Evolutionary conservation across 2,329 filamentous ascomycete genomes (phyloP), one percentile per base, ranked within the genome.

Genomic region (Aureobasidium sp.): DNA sequence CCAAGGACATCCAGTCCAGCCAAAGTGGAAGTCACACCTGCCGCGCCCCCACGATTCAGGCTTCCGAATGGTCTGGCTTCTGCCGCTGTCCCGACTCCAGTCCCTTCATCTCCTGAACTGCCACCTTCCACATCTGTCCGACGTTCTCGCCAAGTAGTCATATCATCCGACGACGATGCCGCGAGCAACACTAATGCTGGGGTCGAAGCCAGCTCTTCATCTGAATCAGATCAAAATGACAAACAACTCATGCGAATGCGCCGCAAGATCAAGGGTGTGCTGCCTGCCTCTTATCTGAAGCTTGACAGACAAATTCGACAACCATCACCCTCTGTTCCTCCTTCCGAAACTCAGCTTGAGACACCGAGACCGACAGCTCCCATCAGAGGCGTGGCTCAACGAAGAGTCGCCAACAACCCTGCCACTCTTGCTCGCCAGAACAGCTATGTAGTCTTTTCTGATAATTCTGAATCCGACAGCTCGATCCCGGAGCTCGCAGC

Each of bases 211-310:
- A 62, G 44, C 65, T 59, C 61, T 29, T 68, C 67, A 5, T 67
- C 67, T 30, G 69, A 73, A 25, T 66, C 70, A 5, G 72, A 74
- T 45, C 66, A 69, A 5, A 70, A 67, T 27, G 69, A 73, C 16
- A 65, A 62, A 6, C 71, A 68, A 11, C 59, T 79, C 11, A 67
- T 66, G 47, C 66, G 70, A 34, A 74, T 75, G 45, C 68, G 71
- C 9, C 76, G 71, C 59, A 74, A 73, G 41, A 80, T 80, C 53
- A 77, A 70, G 68, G 78, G 78, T 13, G 78, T 80, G 8, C 67
- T 81, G n/a, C 78, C 78, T 30, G 78, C 78, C 34, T 80, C 78
- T 1, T 80, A 78, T 77, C 66, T 81, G 54, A 77, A 74, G 55
- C 73, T 80, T 32, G 78, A 80, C 63, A 68, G 70, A n/a, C 71